Evolutionary conservation across 1,139 yeast genomes (phyloP).

Genomic region (Debaryomyces fabryi): DNA sequence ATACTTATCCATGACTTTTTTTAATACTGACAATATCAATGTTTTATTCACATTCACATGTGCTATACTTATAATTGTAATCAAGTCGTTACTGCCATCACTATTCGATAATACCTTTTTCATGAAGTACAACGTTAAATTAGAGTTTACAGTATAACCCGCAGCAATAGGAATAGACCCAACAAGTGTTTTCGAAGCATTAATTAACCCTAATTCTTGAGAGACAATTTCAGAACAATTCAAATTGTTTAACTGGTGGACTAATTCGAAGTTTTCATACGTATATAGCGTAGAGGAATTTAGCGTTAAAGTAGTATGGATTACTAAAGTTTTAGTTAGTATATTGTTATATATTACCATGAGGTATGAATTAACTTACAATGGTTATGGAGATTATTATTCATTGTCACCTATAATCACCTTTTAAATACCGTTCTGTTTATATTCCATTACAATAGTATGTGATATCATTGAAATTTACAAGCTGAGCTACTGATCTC

Average conservation of each 20-base stretch:
- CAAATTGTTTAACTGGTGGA: conserved; percentile 39
- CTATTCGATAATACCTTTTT: conserved; percentile 44
- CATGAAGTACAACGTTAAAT: conserved; percentile 50
- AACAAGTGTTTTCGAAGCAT: conserved; percentile 48
- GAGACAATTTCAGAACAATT: conserved; percentile 58
- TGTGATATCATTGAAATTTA: background rate
- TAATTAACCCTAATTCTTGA: conserved; percentile 57
- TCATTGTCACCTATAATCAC: conserved; percentile 19
- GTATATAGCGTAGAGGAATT: conserved; percentile 61
- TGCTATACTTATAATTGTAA: conserved; percentile 52
- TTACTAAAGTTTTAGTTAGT: conserved; percentile 29
- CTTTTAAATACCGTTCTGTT: background rate
- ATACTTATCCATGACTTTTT: conserved; percentile 53
- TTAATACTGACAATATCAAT: conserved; percentile 49
- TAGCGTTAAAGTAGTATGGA: conserved; percentile 49
- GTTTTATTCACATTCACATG: conserved; percentile 47
- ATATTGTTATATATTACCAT: background rate
- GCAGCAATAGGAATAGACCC: conserved; percentile 45
- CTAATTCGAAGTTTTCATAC: conserved; percentile 50
- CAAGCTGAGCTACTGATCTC: background rate
- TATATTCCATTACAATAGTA: background rate
- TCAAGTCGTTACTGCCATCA: conserved; percentile 52
- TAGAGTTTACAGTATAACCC: conserved; percentile 29
- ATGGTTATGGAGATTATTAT: conserved; percentile 31
- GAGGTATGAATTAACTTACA: conserved; percentile 27